Base-by-base conservation (phyloP, 352 stramenopile genomes). In the Phytopythium boreale region DNA sequence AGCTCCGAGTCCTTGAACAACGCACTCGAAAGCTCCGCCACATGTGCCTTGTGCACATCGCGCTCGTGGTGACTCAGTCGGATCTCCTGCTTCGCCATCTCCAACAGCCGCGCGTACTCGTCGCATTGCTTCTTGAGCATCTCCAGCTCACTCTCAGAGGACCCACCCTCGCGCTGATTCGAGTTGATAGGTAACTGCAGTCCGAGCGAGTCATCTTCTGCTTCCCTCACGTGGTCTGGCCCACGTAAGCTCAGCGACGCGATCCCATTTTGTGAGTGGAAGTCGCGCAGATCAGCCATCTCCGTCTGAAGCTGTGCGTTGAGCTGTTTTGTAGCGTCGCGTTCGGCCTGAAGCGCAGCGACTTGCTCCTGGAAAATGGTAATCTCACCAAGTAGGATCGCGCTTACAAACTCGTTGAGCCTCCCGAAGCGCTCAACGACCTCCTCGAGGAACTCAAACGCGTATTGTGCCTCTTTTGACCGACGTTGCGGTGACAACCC, bases 11-110 rank as follows among this genome's bases (percentile, higher is more conserved):
- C 80, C 47, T 68, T 75, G 57, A 89, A 77, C 26, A 82, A 53
- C 0, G 74, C 74, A 46, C 74, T 82, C 1, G 82, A 86, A 2
- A 89, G 63, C 61, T 89, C 82, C 1, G 66, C 69, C 8, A 89
- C 62, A 4, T 70, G 69, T 27, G 63, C 65, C 26, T 86, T 80
- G 46, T 88, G 80, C 14, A 71, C 68, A 43, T 89, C 77, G 4
- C 70, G 67, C 22, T 91, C 80, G 31, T 79, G 71, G 20, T 91
- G 82, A 61, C 80, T 83, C 41, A 91, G 56, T 1, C 70, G 70
- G n/a, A 91, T 91, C 47, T 91, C 82, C 51, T 89, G 76, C 59
- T 91, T 89, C 0, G 80, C 80, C 78, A 91, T 87, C 39, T 91
- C 82, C 7, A 91, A 59, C 12, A 89, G 22, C 0, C 80, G 70